Evolutionary conservation across 306 rosid genomes (phyloP).

Genomic region (Alnus rubra): DNA sequence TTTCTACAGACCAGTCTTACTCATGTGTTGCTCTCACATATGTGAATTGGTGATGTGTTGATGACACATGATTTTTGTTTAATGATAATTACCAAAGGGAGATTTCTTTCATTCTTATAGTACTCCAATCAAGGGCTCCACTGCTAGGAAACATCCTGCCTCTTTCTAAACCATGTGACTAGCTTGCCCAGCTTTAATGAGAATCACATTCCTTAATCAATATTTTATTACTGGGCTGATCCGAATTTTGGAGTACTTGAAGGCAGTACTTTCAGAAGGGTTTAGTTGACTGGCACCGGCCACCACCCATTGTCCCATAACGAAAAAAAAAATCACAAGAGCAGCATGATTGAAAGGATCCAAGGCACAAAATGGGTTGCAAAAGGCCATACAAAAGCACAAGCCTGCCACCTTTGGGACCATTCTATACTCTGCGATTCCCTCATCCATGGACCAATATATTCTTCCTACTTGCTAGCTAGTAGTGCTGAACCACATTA

Average conservation of each 20-base stretch:
- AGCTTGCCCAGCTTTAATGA: too few species aligned
- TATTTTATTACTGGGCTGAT: neutral
- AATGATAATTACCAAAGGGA: neutral
- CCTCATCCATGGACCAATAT: neutral
- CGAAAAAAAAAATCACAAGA: too few species aligned
- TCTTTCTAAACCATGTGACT: conserved; percentile 26
- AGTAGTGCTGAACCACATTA: too few species aligned
- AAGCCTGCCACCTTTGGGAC: conserved; percentile 5
- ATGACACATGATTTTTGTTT: too few species aligned
- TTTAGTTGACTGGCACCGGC: conserved; percentile 16
- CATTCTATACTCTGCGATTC: neutral
- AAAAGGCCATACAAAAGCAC: conserved; percentile 5
- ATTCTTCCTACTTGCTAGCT: neutral
- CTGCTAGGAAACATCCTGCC: conserved; percentile 19
- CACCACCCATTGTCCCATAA: neutral
- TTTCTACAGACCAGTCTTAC: too few species aligned
- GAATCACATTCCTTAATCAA: neutral
- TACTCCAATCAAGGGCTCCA: neutral
- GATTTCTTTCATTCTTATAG: neutral
- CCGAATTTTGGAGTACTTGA: conserved; percentile 3
- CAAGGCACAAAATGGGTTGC: conserved; percentile 12
- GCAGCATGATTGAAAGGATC: neutral
- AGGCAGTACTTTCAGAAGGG: neutral
- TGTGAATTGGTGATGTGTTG: too few species aligned
- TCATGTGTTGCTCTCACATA: too few species aligned